These are phyloP conservation scores for Hura crepitans DNA, from an alignment of 441 rosid species.

Conservation along the genomic window DNA sequence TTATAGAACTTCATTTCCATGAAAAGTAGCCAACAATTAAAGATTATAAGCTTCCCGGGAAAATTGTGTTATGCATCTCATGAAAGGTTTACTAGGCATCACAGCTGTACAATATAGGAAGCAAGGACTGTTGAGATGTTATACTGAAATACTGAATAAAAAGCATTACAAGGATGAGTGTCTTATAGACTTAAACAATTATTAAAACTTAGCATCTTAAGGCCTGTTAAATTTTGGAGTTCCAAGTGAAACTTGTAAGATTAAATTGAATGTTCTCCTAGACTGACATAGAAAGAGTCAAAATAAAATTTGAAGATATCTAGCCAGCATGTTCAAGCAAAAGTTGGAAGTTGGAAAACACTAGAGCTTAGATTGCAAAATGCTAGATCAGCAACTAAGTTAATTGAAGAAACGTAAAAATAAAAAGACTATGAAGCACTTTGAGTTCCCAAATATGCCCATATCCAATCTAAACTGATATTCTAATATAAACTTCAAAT, in stretches of 20 bases:
- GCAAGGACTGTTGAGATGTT: background rate
- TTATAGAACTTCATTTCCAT: background rate
- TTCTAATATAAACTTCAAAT: background rate
- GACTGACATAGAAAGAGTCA: too few species aligned
- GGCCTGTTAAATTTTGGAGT: too few species aligned
- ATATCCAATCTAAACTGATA: too few species aligned
- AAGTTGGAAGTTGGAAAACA: background rate
- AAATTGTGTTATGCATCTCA: background rate
- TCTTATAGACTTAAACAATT: too few species aligned
- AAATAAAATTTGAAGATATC: background rate
- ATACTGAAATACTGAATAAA: background rate
- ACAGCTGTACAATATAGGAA: background rate
- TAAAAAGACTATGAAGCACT: background rate
- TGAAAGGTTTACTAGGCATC: background rate
- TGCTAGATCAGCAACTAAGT: slow-evolving; percentile 1
- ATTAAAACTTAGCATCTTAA: too few species aligned
- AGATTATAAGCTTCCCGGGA: background rate
- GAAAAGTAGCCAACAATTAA: background rate
- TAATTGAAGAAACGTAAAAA: background rate
- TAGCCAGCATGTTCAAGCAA: background rate
- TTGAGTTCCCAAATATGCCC: too few species aligned
- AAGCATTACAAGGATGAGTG: too few species aligned
- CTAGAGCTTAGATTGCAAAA: background rate
- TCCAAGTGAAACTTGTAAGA: too few species aligned
- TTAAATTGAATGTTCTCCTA: too few species aligned